These are phyloP conservation scores for Drechslerella stenobrocha DNA, from an alignment of 2,329 filamentous ascomycete species.

Conservation along the genomic window DNA sequence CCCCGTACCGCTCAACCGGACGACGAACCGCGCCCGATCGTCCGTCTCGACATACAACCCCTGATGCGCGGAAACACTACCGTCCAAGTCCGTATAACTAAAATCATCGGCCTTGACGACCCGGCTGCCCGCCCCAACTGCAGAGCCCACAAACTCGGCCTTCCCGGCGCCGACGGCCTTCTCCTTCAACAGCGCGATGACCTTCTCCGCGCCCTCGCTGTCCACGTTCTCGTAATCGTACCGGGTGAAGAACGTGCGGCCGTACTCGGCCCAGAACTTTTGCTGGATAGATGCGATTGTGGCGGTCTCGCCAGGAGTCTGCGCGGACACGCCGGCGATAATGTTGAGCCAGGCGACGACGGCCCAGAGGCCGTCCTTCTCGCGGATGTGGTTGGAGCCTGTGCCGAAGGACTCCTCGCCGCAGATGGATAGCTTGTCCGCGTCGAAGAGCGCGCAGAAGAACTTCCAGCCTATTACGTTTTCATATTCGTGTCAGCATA, in stretches of 20 bases:
- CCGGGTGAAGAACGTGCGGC: constrained; percentile 97
- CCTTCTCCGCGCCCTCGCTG: constrained; percentile 84
- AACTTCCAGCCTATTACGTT: constrained; percentile 84
- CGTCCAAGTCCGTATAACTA: constrained; percentile 97
- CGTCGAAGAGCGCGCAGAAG: constrained; percentile 94
- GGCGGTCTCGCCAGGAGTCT: constrained; percentile 69
- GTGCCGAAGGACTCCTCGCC: constrained; percentile 98
- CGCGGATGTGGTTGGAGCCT: constrained; percentile 96
- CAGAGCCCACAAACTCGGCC: constrained; percentile 78
- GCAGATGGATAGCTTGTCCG: constrained; percentile 95
- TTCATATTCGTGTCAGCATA: too few relatives aligned
- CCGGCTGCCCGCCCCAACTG: constrained; percentile 66
- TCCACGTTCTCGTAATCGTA: constrained; percentile 98
- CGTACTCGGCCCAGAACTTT: constrained; percentile 95
- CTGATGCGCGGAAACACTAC: constrained; percentile 92
- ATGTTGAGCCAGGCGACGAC: constrained; percentile 98
- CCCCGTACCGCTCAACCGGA: constrained; percentile 91
- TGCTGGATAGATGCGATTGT: constrained; percentile 96
- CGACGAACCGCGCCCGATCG: constrained; percentile 90
- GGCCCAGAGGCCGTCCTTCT: constrained; percentile 98
- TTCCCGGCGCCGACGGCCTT: constrained; percentile 69
- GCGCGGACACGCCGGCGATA: constrained; percentile 82
- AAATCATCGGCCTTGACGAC: constrained; percentile 90
- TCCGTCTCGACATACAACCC: constrained; percentile 93
- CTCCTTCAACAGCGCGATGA: constrained; percentile 77